Percentiles rank a stretch among this genome's conserved stretches.
phyloP scores from a whole-genome alignment of 306 rosid genomes.

The Prosopis cineraria region DNA sequence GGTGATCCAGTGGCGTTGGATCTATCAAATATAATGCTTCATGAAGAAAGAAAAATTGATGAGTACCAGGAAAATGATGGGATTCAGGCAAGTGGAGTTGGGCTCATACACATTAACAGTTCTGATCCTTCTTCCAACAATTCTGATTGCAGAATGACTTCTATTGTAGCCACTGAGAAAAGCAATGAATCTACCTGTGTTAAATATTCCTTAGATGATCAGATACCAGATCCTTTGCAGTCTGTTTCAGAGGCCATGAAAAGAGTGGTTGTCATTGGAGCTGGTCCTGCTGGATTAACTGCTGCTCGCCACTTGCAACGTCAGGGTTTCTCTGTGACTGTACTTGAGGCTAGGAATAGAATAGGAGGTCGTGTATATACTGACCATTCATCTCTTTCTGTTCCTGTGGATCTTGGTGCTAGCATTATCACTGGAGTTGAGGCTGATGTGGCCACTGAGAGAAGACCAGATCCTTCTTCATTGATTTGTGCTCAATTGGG shows the following conservation, averaged over 20 bases:
- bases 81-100: conserved; percentile 39
- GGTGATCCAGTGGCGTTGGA: conserved; percentile 32
- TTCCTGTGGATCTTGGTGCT: conserved; percentile 99
- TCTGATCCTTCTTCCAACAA: conserved; percentile 44
- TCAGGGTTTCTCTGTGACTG: conserved; percentile 78
- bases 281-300: conserved; percentile 99
- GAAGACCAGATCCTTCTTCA: conserved; percentile 99
- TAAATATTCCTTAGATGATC: conserved; percentile 46
- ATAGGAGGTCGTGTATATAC: conserved; percentile 97
- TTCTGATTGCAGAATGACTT: conserved; percentile 43
- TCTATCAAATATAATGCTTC: conserved; percentile 40
- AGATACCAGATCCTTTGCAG: conserved; percentile 37
- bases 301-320: conserved; percentile 98
- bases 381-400: conserved; percentile 87
- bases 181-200: conserved; percentile 43
- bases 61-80: conserved; percentile 45
- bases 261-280: conserved; percentile 87
- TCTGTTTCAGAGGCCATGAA: conserved; percentile 56
- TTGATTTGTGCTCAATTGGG: conserved; percentile 97
- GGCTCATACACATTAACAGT: conserved; percentile 36
- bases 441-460: conserved; percentile 98
- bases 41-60: conserved; percentile 41
- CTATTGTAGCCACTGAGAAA: conserved; percentile 45
- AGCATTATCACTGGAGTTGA: conserved; percentile 99
- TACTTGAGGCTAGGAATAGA: conserved; percentile 93